phyloP scores from a whole-genome alignment of 2,329 filamentous ascomycete genomes.

The Fusarium proliferatum region DNA sequence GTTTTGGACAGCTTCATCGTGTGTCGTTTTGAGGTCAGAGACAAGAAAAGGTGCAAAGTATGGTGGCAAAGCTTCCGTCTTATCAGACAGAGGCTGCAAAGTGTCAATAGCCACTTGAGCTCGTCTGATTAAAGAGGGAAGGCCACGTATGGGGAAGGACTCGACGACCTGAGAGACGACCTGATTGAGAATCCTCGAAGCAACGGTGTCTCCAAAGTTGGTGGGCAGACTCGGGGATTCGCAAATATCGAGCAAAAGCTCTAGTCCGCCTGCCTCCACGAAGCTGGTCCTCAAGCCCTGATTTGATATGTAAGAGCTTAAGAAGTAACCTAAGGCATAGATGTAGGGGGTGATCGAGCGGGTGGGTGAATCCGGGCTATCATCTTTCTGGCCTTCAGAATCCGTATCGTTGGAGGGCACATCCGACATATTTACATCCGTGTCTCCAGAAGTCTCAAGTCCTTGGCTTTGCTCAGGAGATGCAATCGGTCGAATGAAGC shows the following conservation, averaged over 20 bases:
- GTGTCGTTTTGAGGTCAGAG: constrained; percentile 52
- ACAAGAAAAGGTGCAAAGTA: constrained; percentile 78
- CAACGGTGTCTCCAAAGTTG: constrained; percentile 67
- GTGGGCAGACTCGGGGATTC: constrained; percentile 82
- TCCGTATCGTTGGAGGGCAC: constrained; percentile 40
- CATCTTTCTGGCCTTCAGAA: constrained; percentile 24
- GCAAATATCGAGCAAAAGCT: constrained; percentile 85
- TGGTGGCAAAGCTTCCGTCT: constrained; percentile 61
- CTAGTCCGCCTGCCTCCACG: constrained; percentile 81
- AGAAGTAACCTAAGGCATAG: constrained; percentile 79
- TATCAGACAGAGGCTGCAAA: constrained; percentile 72
- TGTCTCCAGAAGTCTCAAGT: constrained; percentile 50
- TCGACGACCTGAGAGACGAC: constrained; percentile 85
- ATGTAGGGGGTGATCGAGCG: constrained; percentile 74
- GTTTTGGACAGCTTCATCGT: constrained; percentile 57
- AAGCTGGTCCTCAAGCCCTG: constrained; percentile 77
- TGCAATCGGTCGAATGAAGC: constrained; percentile 45
- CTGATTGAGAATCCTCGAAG: constrained; percentile 76
- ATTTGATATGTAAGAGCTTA: constrained; percentile 80
- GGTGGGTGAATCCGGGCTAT: constrained; percentile 40
- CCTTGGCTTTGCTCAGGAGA: constrained; percentile 54
- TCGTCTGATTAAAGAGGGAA: constrained; percentile 83
- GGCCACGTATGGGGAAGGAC: constrained; percentile 79
- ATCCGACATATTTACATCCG: constrained; percentile 76
- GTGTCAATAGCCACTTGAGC: constrained; percentile 75